Evolutionary conservation across 1,284 basidiomycete genomes (phyloP).

Genomic region (Meira miltonrushii): DNA sequence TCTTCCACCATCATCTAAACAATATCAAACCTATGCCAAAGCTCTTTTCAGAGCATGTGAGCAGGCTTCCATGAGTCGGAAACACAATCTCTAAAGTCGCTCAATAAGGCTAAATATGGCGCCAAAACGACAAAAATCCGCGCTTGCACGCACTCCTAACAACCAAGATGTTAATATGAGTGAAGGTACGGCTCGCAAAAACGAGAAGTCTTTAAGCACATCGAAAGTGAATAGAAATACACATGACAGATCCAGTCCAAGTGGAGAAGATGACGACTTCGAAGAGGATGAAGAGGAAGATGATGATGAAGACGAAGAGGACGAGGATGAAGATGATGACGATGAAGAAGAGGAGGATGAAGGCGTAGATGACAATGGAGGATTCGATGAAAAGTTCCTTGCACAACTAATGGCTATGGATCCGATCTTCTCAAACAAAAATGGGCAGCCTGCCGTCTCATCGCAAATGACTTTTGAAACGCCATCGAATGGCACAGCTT

Average conservation of each 20-base stretch:
- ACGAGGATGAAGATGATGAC: slow-evolving; percentile 24
- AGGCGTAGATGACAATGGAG: not conserved
- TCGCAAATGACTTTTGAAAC: not conserved
- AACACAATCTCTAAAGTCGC: too few species aligned
- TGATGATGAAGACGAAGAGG: slow-evolving; percentile 28
- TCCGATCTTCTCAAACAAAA: not conserved
- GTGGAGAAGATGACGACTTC: slow-evolving; percentile 9
- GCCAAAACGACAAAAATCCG: too few species aligned
- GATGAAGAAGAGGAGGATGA: slow-evolving; percentile 8
- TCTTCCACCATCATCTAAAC: too few species aligned
- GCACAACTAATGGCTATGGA: slow-evolving; percentile 5
- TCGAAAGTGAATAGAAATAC: not conserved
- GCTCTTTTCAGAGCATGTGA: too few species aligned
- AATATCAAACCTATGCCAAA: too few species aligned
- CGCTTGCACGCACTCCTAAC: too few species aligned
- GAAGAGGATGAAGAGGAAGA: slow-evolving; percentile 23
- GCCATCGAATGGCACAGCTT: too few species aligned
- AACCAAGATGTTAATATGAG: too few species aligned
- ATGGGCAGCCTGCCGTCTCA: not conserved
- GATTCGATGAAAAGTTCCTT: slow-evolving; percentile 8
- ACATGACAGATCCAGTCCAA: not conserved
- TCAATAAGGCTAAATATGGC: too few species aligned
- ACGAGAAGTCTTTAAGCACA: not conserved
- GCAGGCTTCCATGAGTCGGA: too few species aligned
- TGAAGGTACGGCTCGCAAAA: too few species aligned